Base-by-base conservation (phyloP, 23 red algal species). In the Gracilariopsis chorda region DNA sequence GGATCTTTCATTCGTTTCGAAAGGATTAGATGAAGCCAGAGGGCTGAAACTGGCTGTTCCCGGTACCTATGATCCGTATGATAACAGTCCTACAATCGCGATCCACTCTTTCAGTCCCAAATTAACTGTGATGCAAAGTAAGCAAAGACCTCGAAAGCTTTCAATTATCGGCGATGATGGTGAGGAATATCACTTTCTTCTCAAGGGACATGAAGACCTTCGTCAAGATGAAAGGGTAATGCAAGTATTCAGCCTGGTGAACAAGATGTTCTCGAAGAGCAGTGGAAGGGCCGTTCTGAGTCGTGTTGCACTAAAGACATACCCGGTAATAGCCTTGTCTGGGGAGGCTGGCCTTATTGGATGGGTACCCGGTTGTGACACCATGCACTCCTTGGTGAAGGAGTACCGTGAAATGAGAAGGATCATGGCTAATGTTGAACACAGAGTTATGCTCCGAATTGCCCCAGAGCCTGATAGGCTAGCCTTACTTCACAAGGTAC, bases 181-280 rank as follows among this genome's bases (percentile, higher is more conserved):
- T 57, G 33, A 80, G 45, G 93, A 96, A 82, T 93, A 99, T 77
- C 51, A 82, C 51, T 99, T 99, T 92, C 83, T 99, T 42, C 62
- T 99, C 55, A 99, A 99, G 71, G 97, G 97, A 32, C 97, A 99
- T 88, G 97, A 99, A 49, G 97, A 99, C 56, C 77, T 99, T 29
- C 84, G 97, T 7, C 97, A 96, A 77, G 97, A 99, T 78, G 97
- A 99, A 83, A 70, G 97, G 20, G 97, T 99, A 10, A 95, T 95
- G 93, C 97, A 99, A 79, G 82, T 99, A 8, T 96, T 99, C 41
- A 78, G 90, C 42, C 73, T 99, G 21, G 90, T 99, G 29, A 99
- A 99, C 79, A 82, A 90, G 78, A 78, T 96, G 13, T 88, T 99
- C 37, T 68, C 90, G 61, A 94, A 92, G 35, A 94, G 92, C 36